Percentiles rank a stretch among this genome's conserved stretches.
These are phyloP conservation scores for Vaccinium darrowii DNA, from an alignment of 148 eudicot genomes.

Conservation along the genomic window DNA sequence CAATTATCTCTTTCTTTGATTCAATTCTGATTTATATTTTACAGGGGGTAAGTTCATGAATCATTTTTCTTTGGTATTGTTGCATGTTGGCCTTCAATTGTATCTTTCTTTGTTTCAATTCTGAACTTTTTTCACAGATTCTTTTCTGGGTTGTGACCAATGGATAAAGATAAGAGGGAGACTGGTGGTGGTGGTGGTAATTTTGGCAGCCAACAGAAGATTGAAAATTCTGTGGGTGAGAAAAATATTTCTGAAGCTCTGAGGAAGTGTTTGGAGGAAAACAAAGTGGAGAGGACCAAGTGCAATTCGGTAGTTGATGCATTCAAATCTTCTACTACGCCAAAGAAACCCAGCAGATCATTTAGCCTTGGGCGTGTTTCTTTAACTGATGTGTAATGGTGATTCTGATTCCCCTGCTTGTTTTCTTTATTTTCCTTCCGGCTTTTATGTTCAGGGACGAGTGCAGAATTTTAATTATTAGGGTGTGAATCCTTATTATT, in stretches of 20 bases:
- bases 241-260: conserved; percentile 19
- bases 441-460: not conserved
- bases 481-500: not conserved
- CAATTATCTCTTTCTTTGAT: not conserved
- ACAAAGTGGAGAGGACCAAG: conserved; percentile 44
- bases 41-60: not conserved
- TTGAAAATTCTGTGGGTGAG: not conserved
- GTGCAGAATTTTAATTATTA: not conserved
- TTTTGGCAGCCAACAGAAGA: conserved; percentile 14
- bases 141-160: not conserved
- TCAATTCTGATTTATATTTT: not conserved
- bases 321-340: conserved; percentile 23
- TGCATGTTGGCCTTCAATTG: not conserved
- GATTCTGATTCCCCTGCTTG: not conserved
- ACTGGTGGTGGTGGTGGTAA: conserved; percentile 10
- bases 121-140: not conserved
- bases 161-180: conserved; percentile 12
- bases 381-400: conserved; percentile 47
- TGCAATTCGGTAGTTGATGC: conserved; percentile 42
- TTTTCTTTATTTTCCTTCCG: not conserved
- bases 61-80: not conserved
- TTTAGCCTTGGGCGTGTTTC: conserved; percentile 37
- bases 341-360: conserved; percentile 16
- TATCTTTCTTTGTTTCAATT: not conserved
- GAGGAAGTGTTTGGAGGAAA: conserved; percentile 46